Evolutionary conservation across 2,329 filamentous ascomycete species (phyloP), one percentile per base, ranked within the genome.

Genomic region (Alternaria sp.): DNA sequence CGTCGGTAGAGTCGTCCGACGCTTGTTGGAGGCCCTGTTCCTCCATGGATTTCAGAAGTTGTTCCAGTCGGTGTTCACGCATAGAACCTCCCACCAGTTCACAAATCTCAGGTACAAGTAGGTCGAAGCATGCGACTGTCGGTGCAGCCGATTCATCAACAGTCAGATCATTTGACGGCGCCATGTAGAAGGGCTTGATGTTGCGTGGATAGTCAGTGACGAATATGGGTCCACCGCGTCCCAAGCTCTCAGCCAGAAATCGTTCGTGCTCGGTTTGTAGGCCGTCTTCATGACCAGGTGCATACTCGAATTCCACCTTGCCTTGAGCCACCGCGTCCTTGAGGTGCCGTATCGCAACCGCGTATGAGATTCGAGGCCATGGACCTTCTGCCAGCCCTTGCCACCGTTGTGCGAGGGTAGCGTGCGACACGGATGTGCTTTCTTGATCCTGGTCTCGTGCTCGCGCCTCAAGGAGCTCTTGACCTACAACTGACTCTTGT

Each of bases 181-280:
- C 79, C 91, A 93, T 94, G 79, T 94, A 99, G 80, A 98, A 99
- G 11, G 94, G 92, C 80, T 99, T 99, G 76, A 95, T 88, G 48
- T 84, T 83, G 66, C 87, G 87, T n/a, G 95, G 95, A 75, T 97
- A 99, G 77, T 97, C 86, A 14, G 94, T 98, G 65, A 99, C 89
- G 75, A 98, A 98, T 44, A 98, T 85, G 7, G 95, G 95, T 2
- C 81, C 80, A 18, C 85, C 84, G 48, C 86, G 81, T 66, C 89
- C 89, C 44, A 94, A 74, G 26, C 82, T 82, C 54, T 87, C 84
- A 48, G 95, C 93, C 54, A 99, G 85, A 76, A 89, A 97, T 75
- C 89, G 92, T 80, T 99, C 95, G 80, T 99, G 95, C 77, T 98
- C 94, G 2, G 94, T 90, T 71, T 95, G 92, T 30, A 99, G 84